phyloP scores from a whole-genome alignment of 306 rosid species.

The Casuarina cunninghamiana region DNA sequence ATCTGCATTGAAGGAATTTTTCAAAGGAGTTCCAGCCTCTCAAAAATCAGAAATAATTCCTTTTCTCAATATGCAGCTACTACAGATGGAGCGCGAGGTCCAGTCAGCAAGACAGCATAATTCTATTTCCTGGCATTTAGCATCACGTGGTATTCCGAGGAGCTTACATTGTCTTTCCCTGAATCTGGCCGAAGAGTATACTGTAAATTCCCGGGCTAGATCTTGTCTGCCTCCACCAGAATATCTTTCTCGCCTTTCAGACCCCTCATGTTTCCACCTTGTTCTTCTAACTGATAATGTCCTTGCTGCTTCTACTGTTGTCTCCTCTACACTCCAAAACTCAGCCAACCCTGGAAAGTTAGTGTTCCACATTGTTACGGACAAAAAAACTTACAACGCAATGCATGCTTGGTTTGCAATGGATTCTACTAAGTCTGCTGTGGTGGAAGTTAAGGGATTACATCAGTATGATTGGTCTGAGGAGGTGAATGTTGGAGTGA shows the following conservation, averaged over 20 bases:
- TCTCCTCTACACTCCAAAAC: slow-evolving; percentile 64
- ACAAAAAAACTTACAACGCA: slow-evolving; percentile 81
- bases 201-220: slow-evolving; percentile 78
- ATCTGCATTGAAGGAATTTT: neutral
- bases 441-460: slow-evolving; percentile 84
- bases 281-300: slow-evolving; percentile 83
- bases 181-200: slow-evolving; percentile 83
- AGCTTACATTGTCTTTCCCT: slow-evolving; percentile 81
- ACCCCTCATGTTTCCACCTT: slow-evolving; percentile 67
- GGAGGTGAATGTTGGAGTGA: slow-evolving; percentile 67
- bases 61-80: slow-evolving; percentile 51
- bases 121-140: slow-evolving; percentile 84
- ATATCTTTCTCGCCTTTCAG: slow-evolving; percentile 63
- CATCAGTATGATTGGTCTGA: slow-evolving; percentile 93
- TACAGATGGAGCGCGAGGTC: slow-evolving; percentile 75
- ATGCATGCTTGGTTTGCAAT: slow-evolving; percentile 99
- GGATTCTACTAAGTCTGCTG: slow-evolving; percentile 58
- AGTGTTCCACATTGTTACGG: slow-evolving; percentile 83
- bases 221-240: slow-evolving; percentile 85
- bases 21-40: slow-evolving; percentile 4
- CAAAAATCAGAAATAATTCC: slow-evolving; percentile 20
- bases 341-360: slow-evolving; percentile 69
- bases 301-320: slow-evolving; percentile 88
- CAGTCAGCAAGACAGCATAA: slow-evolving; percentile 69
- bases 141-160: slow-evolving; percentile 84